A percentile compares a stretch with the other conserved stretches of the same genome.
These are phyloP conservation scores for Blastocystis sp. DNA, from an alignment of 352 stramenopile genomes.

Conservation along the genomic window DNA sequence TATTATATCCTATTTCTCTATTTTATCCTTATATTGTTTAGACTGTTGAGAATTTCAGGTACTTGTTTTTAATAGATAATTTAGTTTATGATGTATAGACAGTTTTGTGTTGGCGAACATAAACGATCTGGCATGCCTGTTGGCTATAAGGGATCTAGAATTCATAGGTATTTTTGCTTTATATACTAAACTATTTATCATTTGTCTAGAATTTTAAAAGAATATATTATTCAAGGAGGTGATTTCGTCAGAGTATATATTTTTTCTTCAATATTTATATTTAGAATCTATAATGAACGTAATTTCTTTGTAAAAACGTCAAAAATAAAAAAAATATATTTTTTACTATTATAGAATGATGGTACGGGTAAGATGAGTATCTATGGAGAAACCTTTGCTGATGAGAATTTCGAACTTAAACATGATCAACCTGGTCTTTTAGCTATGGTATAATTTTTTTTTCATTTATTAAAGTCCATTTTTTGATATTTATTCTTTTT, in stretches of 20 bases:
- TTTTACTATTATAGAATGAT: too few relatives aligned
- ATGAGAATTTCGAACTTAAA: constrained; percentile 72
- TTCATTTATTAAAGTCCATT: too few relatives aligned
- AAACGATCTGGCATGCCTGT: constrained; percentile 50
- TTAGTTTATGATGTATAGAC: constrained; percentile 6
- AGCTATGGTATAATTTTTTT: constrained; percentile 58
- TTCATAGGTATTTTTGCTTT: constrained; percentile 65
- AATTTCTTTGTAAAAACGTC: too few relatives aligned
- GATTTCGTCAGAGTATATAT: constrained; percentile 59
- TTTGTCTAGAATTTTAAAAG: constrained; percentile 21
- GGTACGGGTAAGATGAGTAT: constrained; percentile 47
- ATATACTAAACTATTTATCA: not conserved
- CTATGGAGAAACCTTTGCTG: constrained; percentile 78
- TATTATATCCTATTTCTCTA: too few relatives aligned
- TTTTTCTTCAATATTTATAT: not conserved
- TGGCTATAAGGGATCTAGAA: constrained; percentile 83
- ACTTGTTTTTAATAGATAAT: too few relatives aligned
- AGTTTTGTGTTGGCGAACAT: constrained; percentile 82
- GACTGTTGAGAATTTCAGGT: constrained; percentile 44
- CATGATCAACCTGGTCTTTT: constrained; percentile 69
- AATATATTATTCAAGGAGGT: constrained; percentile 90
- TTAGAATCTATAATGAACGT: too few relatives aligned
- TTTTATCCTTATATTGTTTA: not conserved
- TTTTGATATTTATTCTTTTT: too few relatives aligned
- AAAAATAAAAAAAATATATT: too few relatives aligned